These are phyloP conservation scores for Ambispora gerdemannii DNA, from an alignment of 192 early-diverging fungal genomes.

Conservation along the genomic window DNA sequence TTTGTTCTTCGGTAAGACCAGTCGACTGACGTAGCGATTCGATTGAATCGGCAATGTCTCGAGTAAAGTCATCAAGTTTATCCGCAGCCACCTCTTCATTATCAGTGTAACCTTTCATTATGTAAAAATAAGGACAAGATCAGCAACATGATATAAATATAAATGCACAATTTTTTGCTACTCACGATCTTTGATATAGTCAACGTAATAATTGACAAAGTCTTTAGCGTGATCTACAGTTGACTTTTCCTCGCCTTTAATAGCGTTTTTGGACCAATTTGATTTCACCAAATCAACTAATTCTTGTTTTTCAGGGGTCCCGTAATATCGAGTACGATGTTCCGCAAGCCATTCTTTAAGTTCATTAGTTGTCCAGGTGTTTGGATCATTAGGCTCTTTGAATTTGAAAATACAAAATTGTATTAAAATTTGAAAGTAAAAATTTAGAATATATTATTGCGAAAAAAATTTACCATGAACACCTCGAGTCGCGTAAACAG, in stretches of 20 bases:
- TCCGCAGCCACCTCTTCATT: neutral
- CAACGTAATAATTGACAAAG: neutral
- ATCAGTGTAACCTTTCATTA: neutral
- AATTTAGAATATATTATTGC: neutral
- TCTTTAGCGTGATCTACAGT: neutral
- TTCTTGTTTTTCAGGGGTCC: conserved; percentile 21
- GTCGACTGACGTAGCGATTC: neutral
- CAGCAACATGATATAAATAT: too few species aligned
- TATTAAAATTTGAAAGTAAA: neutral
- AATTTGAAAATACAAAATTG: neutral
- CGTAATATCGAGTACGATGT: neutral
- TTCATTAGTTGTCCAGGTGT: conserved; percentile 9
- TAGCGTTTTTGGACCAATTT: conserved; percentile 2
- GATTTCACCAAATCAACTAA: neutral
- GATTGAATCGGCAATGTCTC: neutral
- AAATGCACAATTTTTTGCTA: neutral
- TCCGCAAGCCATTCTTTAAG: conserved; percentile 28
- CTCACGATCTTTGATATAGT: conserved; percentile 5
- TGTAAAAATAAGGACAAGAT: too few species aligned
- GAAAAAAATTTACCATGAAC: neutral
- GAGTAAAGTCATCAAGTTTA: neutral
- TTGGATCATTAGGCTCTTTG: conserved; percentile 1
- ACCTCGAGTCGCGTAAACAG: neutral
- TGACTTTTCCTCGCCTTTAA: neutral
- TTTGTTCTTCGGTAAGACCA: conserved; percentile 19